Base-by-base conservation (phyloP, 257 asterid species). In the Gynochthodes officinalis region DNA sequence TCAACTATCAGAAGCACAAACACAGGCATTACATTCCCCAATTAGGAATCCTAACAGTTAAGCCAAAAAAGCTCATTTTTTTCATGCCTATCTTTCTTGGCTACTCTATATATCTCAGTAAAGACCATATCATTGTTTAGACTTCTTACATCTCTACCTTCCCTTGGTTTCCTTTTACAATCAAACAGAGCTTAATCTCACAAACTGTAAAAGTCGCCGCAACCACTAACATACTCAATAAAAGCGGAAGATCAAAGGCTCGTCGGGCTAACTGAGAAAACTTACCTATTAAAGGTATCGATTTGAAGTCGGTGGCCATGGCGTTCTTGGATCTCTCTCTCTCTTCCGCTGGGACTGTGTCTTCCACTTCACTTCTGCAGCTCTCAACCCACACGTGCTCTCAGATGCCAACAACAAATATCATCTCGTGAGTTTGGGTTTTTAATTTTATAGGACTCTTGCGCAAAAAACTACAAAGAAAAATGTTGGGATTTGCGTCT, bases 261-360 rank as follows among this genome's bases (percentile, higher is more conserved):
- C 37, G 43, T 44, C 50, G 37, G 43, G 43, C 30, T 21, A 15
- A 0, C n/a, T 13, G 16, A 16, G 27, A 42, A 49, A 49, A 13
- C 5, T 49, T 76, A 94, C 97, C 99, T 71, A 94, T 87, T 59
- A 94, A 1, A 71, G 97, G 97, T 76, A 94, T 87, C 33, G 85
- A 87, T 79, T 85, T 82, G 93, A 91, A 94, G 82, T 86, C 87
- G 59, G 97, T 88, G 5, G 97, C 89, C 97, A 91, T 91, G 87
- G 83, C 73, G 43, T 43, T 23, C 2, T 64, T 33, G 43, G 49
- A 58, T 77, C 70, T 70, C 46, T 57, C 30, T 19, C 19, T 55
- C n/a, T 16, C 30, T 44, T 25, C 25, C 50, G 27, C 58, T 0
- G 57, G 2, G 42, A 2, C 40, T 52, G 52, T 35, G 52, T 21